Base-by-base conservation (phyloP, 2,329 filamentous ascomycete species). In the Phyllosticta citriasiana region DNA sequence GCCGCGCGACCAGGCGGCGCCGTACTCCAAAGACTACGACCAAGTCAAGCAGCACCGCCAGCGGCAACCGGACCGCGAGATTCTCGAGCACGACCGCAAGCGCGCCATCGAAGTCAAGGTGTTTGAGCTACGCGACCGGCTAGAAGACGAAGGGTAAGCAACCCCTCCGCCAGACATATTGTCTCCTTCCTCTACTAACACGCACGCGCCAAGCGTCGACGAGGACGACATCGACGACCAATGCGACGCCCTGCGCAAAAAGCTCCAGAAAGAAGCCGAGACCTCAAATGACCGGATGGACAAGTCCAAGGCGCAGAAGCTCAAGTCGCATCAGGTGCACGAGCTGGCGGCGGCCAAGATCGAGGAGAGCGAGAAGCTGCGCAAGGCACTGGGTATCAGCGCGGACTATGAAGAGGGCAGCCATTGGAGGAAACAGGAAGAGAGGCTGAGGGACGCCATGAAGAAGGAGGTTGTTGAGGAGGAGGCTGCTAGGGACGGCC, bases 271-370 rank as follows among this genome's bases (percentile, higher is more conserved):
- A 60, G 74, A 78, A 58, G 78, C 75, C 60, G 73, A 73, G 47
- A 6, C 54, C 6, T 61, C 59, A 5, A 47, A 47, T 8, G 54
- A 57, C 12, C 54, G 47, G 8, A 76, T 75, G 57, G 73, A 70
- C 65, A 73, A 69, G 59, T 72, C 67, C 35, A 74, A 71, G 65
- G 73, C 75, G 59, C 82, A 79, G 67, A 82, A 84, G 9, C 81
- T 97, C 65, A 99, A 97, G 77, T 82, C 86, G 66, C 91, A 97
- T 76, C 91, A 97, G 76, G 91, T 97, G 22, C 94, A 99, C 78
- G 94, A 97, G 77, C 82, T 96, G 73, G 94, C 94, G 19, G 89
- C 94, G 69, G 94, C 93, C 63, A 99, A 99, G 82, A 93, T 96
- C 67, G 88, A 90, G 73, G 94, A 99, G 81, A 96, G 88, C 74